These are phyloP conservation scores for Aaosphaeria pasadenensis DNA, from an alignment of 2,329 filamentous ascomycete genomes.

Conservation along the genomic window DNA sequence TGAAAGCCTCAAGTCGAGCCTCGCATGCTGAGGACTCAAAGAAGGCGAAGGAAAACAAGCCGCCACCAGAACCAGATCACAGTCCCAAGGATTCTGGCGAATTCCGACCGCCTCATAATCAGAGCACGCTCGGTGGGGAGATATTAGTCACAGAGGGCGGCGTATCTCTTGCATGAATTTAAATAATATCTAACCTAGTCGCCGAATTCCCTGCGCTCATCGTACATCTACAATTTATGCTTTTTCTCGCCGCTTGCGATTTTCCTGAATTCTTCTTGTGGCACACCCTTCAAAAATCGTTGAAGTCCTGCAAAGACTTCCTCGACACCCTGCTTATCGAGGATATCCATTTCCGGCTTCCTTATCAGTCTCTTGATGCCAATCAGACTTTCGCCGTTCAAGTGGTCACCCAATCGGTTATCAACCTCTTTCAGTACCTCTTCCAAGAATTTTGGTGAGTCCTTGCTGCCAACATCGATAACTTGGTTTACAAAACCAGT, in stretches of 20 bases:
- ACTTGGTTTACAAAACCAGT: conserved; percentile 85
- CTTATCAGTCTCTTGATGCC: conserved; percentile 83
- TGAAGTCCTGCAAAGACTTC: conserved; percentile 87
- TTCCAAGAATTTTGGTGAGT: conserved; percentile 66
- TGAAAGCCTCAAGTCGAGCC: conserved; percentile 40
- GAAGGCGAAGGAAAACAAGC: conserved; percentile 31
- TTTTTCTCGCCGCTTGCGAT: conserved; percentile 85
- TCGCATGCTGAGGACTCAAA: conserved; percentile 39
- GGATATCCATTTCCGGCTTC: conserved; percentile 65
- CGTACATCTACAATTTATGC: conserved; percentile 71
- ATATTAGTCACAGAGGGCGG: conserved; percentile 28
- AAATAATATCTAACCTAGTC: no score
- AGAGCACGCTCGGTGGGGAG: conserved; percentile 27
- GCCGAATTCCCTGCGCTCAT: not conserved
- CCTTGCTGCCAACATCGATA: conserved; percentile 58
- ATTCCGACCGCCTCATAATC: conserved; percentile 3
- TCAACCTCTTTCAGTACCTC: conserved; percentile 77
- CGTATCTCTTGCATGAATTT: conserved; percentile 27
- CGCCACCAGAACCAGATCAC: conserved; percentile 12
- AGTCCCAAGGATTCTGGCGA: conserved; percentile 3
- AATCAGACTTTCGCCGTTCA: conserved; percentile 74
- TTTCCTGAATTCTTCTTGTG: conserved; percentile 85
- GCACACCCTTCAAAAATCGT: conserved; percentile 73
- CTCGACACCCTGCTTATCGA: conserved; percentile 74
- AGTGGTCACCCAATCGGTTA: conserved; percentile 73